Conservation (phyloP, 2,329 filamentous ascomycete genomes). For the Xylaria sp. region DNA sequence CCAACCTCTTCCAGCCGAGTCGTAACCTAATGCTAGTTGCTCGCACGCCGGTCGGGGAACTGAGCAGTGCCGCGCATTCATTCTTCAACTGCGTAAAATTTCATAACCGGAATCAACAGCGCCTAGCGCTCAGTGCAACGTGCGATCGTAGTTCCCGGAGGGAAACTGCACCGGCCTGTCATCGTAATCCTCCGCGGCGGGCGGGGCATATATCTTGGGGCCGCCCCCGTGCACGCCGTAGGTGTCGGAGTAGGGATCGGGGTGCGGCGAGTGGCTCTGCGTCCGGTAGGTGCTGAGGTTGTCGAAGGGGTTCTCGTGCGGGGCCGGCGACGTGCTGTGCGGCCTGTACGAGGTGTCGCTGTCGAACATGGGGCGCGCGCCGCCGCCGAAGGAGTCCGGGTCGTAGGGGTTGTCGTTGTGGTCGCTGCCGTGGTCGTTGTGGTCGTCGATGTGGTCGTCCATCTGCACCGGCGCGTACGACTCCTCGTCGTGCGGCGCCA, state of each 20-base stretch:
- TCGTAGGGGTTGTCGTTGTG: slow-evolving; percentile 37
- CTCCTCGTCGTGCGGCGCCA: slow-evolving; percentile 68
- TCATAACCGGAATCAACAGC: slow-evolving; percentile 6
- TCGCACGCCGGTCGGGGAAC: background rate
- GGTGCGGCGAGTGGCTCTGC: slow-evolving; percentile 37
- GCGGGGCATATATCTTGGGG: slow-evolving; percentile 42
- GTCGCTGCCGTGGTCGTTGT: slow-evolving; percentile 44
- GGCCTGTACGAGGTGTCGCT: slow-evolving; percentile 53
- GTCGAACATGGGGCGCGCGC: slow-evolving; percentile 48
- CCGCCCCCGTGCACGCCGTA: slow-evolving; percentile 33
- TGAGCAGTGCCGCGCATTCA: slow-evolving; percentile 2
- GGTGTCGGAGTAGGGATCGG: slow-evolving; percentile 33
- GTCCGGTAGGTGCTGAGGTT: slow-evolving; percentile 52
- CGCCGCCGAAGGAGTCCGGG: slow-evolving; percentile 37
- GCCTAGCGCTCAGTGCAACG: slow-evolving; percentile 37
- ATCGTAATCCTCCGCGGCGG: slow-evolving; percentile 48
- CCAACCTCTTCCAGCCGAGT: slow-evolving; percentile 13
- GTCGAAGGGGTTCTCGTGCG: slow-evolving; percentile 42
- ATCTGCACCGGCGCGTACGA: slow-evolving; percentile 64
- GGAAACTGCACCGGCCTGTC: slow-evolving; percentile 59
- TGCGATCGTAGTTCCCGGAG: slow-evolving; percentile 59
- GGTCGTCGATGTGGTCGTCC: slow-evolving; percentile 54
- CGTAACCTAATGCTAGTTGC: background rate
- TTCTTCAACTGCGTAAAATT: slow-evolving; percentile 12
- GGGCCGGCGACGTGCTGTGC: slow-evolving; percentile 37